A percentile compares a stretch with the other conserved stretches of the same genome.
These are phyloP conservation scores for Axilococcus clingmanii DNA, from an alignment of 139 green algal genomes.

Conservation along the genomic window DNA sequence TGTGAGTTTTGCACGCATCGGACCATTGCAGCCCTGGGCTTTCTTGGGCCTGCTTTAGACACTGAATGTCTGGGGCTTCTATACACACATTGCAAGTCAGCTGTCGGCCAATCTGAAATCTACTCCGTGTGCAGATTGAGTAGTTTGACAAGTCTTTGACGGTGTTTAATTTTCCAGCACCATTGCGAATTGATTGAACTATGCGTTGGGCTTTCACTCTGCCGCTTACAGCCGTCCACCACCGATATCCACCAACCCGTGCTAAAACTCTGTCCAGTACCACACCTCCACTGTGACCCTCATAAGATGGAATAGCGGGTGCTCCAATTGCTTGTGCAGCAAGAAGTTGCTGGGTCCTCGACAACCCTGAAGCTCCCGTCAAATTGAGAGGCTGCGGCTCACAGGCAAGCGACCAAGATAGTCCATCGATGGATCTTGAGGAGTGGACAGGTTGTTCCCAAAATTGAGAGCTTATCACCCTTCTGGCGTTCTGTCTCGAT, in stretches of 20 bases:
- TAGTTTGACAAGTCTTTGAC: slow-evolving; percentile 46
- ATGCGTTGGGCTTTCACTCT: slow-evolving; percentile 36
- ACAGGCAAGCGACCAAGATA: slow-evolving; percentile 26
- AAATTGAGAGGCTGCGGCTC: slow-evolving; percentile 48
- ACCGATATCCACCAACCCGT: slow-evolving; percentile 29
- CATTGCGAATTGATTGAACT: slow-evolving; percentile 1
- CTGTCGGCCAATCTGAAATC: slow-evolving; percentile 17
- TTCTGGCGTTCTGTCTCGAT: slow-evolving; percentile 29
- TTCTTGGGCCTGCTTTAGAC: not conserved
- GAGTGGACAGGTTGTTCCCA: slow-evolving; percentile 41
- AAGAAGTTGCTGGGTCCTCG: slow-evolving; percentile 53
- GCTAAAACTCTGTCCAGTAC: slow-evolving; percentile 59
- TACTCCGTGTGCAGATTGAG: slow-evolving; percentile 19
- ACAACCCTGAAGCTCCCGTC: slow-evolving; percentile 38
- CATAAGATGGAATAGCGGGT: slow-evolving; percentile 43
- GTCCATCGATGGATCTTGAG: slow-evolving; percentile 32
- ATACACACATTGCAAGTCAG: slow-evolving; percentile 22
- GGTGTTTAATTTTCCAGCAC: slow-evolving; percentile 14
- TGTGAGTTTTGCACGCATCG: slow-evolving; percentile 7
- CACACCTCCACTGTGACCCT: slow-evolving; percentile 39
- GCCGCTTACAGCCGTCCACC: slow-evolving; percentile 52
- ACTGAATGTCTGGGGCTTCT: slow-evolving; percentile 22
- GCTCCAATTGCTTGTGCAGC: slow-evolving; percentile 47
- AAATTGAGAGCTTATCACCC: slow-evolving; percentile 49
- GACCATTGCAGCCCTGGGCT: not conserved